Base-by-base conservation (phyloP, 805 yeast species). In the Kluyveromyces lactis region DNA sequence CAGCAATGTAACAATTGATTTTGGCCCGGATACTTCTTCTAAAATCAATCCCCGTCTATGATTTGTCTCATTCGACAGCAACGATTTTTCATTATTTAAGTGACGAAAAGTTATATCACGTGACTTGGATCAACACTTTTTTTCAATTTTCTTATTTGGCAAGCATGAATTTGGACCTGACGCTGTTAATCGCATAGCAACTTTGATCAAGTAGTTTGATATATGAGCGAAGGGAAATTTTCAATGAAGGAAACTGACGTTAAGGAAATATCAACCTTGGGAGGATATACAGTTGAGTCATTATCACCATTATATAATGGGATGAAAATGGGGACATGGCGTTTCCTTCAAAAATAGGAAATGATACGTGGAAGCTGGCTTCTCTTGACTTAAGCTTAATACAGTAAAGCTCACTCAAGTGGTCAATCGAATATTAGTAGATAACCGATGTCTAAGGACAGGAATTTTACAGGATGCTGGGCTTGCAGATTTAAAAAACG, bases 401-500 rank as follows among this genome's bases (percentile, higher is more conserved):
- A n/a, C n/a, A 12, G 11, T 27, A 5, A 27, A 27, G 30, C 17
- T n/a, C n/a, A n/a, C n/a, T n/a, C n/a, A n/a, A n/a, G 17, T n/a
- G 30, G 6, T 7, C 17, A 16, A 4, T 8, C 21, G 12, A 16
- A 11, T 21, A 9, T 21, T n/a, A n/a, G 9, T 9, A 19, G 15
- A n/a, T 19, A 19, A 4, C 18, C 12, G 18, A 32, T 26, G 38
- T 36, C 43, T 30, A 46, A 44, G 33, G 53, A 51, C 9, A 52
- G 64, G 42, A 54, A 56, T 1, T 59, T 59, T 18, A 57, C 58
- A 5, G 62, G 62, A 4, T 59, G 64, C 40, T 59, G 64, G 64
- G 56, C 60, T 4, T 59, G 64, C 32, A 42, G 62, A 30, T 49
- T 54, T 17, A 58, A 58, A 40, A 59, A 59, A 36, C 47, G 58